Conservation (phyloP, 2,329 filamentous ascomycete species). For the Neopestalotiopsis sp. region DNA sequence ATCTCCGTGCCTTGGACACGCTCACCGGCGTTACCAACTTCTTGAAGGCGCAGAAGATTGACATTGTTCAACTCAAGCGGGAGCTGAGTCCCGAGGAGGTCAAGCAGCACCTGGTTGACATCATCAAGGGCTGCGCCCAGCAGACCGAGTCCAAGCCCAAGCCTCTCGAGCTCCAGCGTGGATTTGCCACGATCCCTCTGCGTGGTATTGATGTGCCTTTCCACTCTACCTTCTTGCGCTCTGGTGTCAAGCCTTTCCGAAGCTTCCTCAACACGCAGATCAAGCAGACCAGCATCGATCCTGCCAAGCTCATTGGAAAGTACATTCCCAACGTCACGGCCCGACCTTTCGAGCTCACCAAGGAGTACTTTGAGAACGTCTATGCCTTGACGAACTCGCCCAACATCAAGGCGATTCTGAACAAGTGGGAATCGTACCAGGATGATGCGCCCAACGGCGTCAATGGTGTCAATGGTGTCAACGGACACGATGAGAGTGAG, state of each 20-base stretch:
- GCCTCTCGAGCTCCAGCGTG: slow-evolving; percentile 88
- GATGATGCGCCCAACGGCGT: slow-evolving; percentile 46
- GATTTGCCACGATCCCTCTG: slow-evolving; percentile 95
- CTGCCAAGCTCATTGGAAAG: slow-evolving; percentile 94
- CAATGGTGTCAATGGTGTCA: slow-evolving; percentile 41
- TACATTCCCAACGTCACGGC: slow-evolving; percentile 99
- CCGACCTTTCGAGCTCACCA: slow-evolving; percentile 91
- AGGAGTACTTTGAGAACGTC: slow-evolving; percentile 99
- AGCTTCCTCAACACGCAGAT: slow-evolving; percentile 99
- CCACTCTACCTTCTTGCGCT: slow-evolving; percentile 97
- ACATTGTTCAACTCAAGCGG: slow-evolving; percentile 91
- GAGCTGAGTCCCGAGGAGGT: slow-evolving; percentile 87
- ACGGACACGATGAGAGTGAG: slow-evolving; percentile 36
- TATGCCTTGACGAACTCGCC: slow-evolving; percentile 88
- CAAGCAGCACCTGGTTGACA: slow-evolving; percentile 86
- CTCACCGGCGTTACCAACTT: slow-evolving; percentile 87
- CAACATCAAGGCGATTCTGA: slow-evolving; percentile 78
- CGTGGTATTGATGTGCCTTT: slow-evolving; percentile 98
- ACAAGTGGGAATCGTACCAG: slow-evolving; percentile 83
- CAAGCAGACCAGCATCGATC: slow-evolving; percentile 98
- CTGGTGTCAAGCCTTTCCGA: slow-evolving; percentile 98
- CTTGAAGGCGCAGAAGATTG: slow-evolving; percentile 95
- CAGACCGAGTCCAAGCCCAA: slow-evolving; percentile 87
- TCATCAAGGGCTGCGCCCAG: slow-evolving; percentile 87
- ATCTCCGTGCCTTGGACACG: slow-evolving; percentile 73